phyloP scores from a whole-genome alignment of 345 rosid species.

The Brassica rapa region DNA sequence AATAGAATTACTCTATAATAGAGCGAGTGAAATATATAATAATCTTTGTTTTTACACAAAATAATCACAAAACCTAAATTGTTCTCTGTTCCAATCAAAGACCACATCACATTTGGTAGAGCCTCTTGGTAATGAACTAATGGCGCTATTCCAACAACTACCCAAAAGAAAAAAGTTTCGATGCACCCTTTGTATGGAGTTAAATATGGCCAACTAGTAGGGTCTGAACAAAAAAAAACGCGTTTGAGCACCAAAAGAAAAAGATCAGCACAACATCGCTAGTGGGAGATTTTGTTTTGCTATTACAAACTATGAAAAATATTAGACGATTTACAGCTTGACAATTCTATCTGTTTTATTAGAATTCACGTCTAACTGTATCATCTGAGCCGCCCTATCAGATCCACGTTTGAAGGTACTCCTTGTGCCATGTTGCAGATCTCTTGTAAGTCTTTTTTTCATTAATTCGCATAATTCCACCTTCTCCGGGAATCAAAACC shows the following conservation, averaged over 20 bases:
- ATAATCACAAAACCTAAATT: background rate
- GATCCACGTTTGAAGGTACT: no score
- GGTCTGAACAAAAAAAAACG: background rate
- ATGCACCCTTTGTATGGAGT: background rate
- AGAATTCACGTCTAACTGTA: no score
- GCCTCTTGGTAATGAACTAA: background rate
- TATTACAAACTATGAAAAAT: no score
- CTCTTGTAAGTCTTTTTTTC: no score
- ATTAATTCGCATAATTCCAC: no score
- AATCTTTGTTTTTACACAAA: background rate
- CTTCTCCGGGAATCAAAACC: no score
- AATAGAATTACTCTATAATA: no score
- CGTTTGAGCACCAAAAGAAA: background rate
- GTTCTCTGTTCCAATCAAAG: background rate
- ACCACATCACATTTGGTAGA: conserved; percentile 5
- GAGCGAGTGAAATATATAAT: no score
- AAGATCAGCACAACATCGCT: background rate
- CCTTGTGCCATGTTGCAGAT: no score
- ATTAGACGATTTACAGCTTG: no score
- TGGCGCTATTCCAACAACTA: background rate
- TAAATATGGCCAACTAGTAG: background rate
- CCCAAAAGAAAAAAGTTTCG: background rate
- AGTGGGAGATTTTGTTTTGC: background rate
- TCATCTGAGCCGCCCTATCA: no score
- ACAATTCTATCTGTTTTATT: no score